These are phyloP conservation scores for Trametes cingulata DNA, from an alignment of 768 basidiomycete genomes.

Conservation along the genomic window DNA sequence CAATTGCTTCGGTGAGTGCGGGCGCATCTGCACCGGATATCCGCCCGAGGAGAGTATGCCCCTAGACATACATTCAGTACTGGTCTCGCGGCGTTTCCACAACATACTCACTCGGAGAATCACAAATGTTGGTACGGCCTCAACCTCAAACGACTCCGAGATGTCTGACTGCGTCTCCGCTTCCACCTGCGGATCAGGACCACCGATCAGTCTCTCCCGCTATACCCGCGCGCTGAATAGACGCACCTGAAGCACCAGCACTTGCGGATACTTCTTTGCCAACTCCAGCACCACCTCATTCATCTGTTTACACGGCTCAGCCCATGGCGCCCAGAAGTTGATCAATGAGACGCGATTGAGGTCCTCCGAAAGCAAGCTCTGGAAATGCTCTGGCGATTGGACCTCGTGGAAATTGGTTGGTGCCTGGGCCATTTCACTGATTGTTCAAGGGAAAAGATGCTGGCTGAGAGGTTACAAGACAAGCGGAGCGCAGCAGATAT, in stretches of 20 bases:
- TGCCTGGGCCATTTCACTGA: slow-evolving; percentile 23
- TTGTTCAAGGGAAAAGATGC: not conserved
- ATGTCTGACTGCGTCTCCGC: slow-evolving; percentile 83
- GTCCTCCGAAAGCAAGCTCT: slow-evolving; percentile 70
- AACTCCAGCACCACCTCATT: slow-evolving; percentile 76
- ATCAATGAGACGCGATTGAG: slow-evolving; percentile 81
- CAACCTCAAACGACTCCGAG: slow-evolving; percentile 88
- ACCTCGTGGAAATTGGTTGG: slow-evolving; percentile 49
- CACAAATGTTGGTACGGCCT: slow-evolving; percentile 84
- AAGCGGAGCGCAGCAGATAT: not conserved
- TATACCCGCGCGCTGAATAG: not conserved
- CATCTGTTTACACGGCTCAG: slow-evolving; percentile 88
- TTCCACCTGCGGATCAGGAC: slow-evolving; percentile 58
- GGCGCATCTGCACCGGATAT: slow-evolving; percentile 80
- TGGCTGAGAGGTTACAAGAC: not conserved
- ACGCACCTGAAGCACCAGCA: slow-evolving; percentile 76
- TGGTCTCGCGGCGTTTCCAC: not conserved
- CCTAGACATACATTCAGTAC: slow-evolving; percentile 46
- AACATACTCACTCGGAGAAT: slow-evolving; percentile 65
- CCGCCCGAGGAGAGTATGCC: slow-evolving; percentile 80
- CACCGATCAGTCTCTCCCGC: not conserved
- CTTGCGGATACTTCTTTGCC: slow-evolving; percentile 63
- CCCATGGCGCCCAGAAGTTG: slow-evolving; percentile 95
- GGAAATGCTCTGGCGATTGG: slow-evolving; percentile 69
- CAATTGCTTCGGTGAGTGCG: slow-evolving; percentile 60